Evolutionary conservation across 139 green algal species (phyloP), one percentile per base, ranked within the genome.

Genomic region (Picochlorum sp.): DNA sequence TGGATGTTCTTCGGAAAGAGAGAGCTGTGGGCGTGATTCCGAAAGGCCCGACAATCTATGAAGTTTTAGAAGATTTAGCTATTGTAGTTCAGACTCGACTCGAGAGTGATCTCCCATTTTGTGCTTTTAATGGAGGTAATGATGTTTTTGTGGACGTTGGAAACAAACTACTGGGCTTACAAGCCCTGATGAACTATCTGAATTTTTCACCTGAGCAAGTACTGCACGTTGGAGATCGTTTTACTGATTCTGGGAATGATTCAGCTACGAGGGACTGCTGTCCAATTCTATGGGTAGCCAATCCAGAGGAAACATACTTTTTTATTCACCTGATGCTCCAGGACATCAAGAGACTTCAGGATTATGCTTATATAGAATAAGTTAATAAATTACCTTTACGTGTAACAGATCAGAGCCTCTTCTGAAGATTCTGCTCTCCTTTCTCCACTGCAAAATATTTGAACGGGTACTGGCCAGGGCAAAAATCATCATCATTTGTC

Each of bases 51-150:
- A 95, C 90, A 31, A 88, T 96, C 26, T 97, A 97, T 62, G 91
- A 97, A 82, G 86, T 94, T 58, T 81, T 97, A 28, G 91, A 97
- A 75, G 91, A 97, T 66, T 81, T 97, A 62, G 87, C 91, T 11
- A 85, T 98, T 67, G 88, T 84, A 14, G 79, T 91, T 28, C 85
- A 95, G 70, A 76, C 71, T 26, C 80, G 91, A 71, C 76, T 96
- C 38, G 45, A 60, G 7, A 31, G 66, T 30, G 75, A 79, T 18
- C 45, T 96, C 59, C 92, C 92, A 58, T 97, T 95, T 78, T 98
- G 92, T 77, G 91, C 91, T 21, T 97, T 98, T 85, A 97, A 98
- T 64, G 92, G 92, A 30, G 91, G 90, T 57, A 90, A 89, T 66
- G 90, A 96, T 67, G 90, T 96, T 26, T 97, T 95, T 80, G 88